phyloP scores from a whole-genome alignment of 306 rosid genomes.

The Quercus alba region DNA sequence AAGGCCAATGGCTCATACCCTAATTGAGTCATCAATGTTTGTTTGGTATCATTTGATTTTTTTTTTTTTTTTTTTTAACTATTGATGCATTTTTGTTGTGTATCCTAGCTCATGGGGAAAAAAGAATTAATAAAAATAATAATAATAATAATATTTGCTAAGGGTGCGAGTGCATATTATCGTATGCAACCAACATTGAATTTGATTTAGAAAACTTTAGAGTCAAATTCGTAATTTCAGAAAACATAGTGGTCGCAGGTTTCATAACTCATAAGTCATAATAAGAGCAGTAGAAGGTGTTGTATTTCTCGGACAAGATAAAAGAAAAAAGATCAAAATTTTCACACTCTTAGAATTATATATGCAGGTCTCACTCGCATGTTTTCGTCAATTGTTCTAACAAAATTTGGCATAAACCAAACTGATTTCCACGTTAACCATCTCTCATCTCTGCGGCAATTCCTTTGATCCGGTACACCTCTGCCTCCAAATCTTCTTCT shows the following conservation, averaged over 20 bases:
- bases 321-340: neutral
- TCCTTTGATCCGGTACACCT: conserved; percentile 48
- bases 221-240: conserved; percentile 3
- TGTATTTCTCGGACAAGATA: neutral
- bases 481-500: neutral
- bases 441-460: conserved; percentile 4
- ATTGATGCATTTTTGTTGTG: too few species aligned
- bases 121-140: neutral
- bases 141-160: neutral
- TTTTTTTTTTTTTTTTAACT: too few species aligned
- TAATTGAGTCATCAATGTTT: too few species aligned
- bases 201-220: conserved; percentile 1
- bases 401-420: conserved; percentile 20
- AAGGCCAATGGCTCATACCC: too few species aligned
- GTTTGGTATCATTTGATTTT: too few species aligned
- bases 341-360: neutral
- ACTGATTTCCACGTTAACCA: conserved; percentile 24
- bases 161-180: neutral
- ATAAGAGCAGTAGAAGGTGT: neutral
- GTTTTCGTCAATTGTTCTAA: conserved; percentile 7
- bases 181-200: neutral
- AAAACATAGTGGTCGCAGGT: conserved; percentile 1
- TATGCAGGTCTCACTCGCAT: conserved; percentile 1
- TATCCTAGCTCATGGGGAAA: neutral
- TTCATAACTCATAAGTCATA: neutral